Base-by-base conservation (phyloP, 352 stramenopile genomes). In the Phytophthora litchii region DNA sequence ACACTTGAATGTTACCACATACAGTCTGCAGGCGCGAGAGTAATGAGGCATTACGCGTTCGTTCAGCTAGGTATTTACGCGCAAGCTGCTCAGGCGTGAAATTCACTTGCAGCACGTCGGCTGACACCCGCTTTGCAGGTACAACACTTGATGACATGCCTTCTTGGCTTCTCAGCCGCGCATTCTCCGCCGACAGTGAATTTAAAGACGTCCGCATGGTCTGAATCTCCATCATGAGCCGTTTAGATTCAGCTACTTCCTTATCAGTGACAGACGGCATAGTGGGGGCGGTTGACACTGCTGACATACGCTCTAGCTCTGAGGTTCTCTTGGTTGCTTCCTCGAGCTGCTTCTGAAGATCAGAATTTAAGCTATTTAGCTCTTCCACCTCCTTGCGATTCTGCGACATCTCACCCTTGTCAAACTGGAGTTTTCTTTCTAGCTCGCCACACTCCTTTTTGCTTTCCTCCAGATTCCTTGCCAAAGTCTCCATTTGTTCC, bases 1-100 rank as follows among this genome's bases (percentile, higher is more conserved):
- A 95, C 4, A 98, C 94, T 67, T 97, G 90, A 48, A 98, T 98
- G 46, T 98, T 98, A 35, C 94, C 94, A 49, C 89, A 94, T 0
- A 98, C 76, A 19, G 84, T 94, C 60, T 95, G 86, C 11, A 95
- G 61, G 11, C 83, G 80, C 4, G 84, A 95, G 13, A 93, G 62
- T 20, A 95, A 61, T n/a, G 79, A 76, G 12, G 86, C 86, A 31
- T 93, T 95, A 6, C 86, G 80, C 1, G 77, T 87, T 35, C 83
- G 77, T 66, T 98, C 91, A 2, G 88, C 69, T 14, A 97, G 43
- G 34, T 97, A 93, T 61, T 97, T 96, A 27, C 90, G 82, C 0
- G 92, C 81, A 34, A 95, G 76, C 43, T 92, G 76, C 20, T 90
- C 77, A 8, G 77, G 48, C 2, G 69, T 86, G 34, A 80, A 90